These are phyloP conservation scores for Pseudogymnoascus sp. DNA, from an alignment of 2,329 filamentous ascomycete genomes.

Conservation along the genomic window DNA sequence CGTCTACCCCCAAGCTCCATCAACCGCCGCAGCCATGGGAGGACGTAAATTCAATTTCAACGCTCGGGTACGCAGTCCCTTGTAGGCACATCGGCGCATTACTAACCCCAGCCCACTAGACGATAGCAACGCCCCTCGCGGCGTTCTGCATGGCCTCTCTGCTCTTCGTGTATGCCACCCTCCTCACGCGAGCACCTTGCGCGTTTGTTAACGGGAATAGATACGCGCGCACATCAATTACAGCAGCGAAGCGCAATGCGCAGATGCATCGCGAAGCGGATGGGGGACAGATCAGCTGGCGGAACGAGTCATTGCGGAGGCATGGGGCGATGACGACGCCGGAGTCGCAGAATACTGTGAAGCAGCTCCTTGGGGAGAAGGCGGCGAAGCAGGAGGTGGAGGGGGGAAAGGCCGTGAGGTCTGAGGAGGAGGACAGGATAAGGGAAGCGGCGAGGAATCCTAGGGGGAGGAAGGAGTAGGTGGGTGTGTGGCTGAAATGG, in stretches of 20 bases:
- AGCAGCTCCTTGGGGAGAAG: conserved; percentile 20
- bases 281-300: conserved; percentile 45
- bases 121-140: conserved; percentile 41
- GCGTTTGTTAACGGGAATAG: conserved; percentile 31
- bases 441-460: conserved; percentile 11
- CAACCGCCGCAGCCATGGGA: background rate
- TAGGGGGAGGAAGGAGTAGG: background rate
- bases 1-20: background rate
- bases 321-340: conserved; percentile 41
- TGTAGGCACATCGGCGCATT: background rate
- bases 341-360: conserved; percentile 27
- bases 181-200: background rate
- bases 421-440: conserved; percentile 19
- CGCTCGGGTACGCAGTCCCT: background rate
- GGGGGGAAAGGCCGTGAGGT: conserved; percentile 11
- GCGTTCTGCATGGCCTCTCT: conserved; percentile 47
- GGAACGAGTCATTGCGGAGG: conserved; percentile 44
- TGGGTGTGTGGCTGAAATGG: background rate
- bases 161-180: conserved; percentile 37
- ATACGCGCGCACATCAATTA: conserved; percentile 58
- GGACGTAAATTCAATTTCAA: conserved; percentile 5
- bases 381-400: conserved; percentile 14
- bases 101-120: conserved; percentile 25
- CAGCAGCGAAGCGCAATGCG: conserved; percentile 58
- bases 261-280: conserved; percentile 49